Percentiles rank a stretch among this genome's conserved stretches.
phyloP scores from a whole-genome alignment of 2,329 filamentous ascomycete species.

The Exophiala oligosperma region DNA sequence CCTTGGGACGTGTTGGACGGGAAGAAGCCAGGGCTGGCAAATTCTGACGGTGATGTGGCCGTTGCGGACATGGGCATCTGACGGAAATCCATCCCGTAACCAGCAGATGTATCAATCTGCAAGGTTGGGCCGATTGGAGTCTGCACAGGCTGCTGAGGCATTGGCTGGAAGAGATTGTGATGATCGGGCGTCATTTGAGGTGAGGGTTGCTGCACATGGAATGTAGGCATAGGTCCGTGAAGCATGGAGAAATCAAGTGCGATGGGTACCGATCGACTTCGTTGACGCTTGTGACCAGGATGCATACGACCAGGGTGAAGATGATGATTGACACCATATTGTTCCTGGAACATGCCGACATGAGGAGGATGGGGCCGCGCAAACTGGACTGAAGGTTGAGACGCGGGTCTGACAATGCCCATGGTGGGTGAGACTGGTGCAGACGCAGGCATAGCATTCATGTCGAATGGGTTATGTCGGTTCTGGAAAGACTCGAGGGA shows the following conservation, averaged over 20 bases:
- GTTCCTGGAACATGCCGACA: conserved; percentile 80
- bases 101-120: conserved; percentile 88
- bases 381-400: conserved; percentile 79
- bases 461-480: conserved; percentile 74
- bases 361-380: conserved; percentile 63
- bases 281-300: conserved; percentile 84
- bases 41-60: conserved; percentile 87
- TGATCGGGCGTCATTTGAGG: conserved; percentile 51
- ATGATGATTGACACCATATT: conserved; percentile 73
- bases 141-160: conserved; percentile 73
- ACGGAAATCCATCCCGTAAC: conserved; percentile 84
- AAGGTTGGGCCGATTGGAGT: conserved; percentile 65
- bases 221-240: conserved; percentile 87
- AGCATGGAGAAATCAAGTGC: conserved; percentile 95
- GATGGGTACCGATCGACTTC: conserved; percentile 91
- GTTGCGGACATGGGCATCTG: conserved; percentile 94
- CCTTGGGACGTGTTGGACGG: conserved; percentile 60
- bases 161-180: conserved; percentile 65
- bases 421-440: conserved; percentile 82
- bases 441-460: conserved; percentile 72
- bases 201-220: conserved; percentile 79
- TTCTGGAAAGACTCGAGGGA: conserved; percentile 96
- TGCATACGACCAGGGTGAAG: conserved; percentile 58
- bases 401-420: conserved; percentile 73
- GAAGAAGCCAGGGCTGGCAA: conserved; percentile 75